These are phyloP conservation scores for Podospora appendiculata DNA, from an alignment of 495 filamentous ascomycete species.

Conservation along the genomic window DNA sequence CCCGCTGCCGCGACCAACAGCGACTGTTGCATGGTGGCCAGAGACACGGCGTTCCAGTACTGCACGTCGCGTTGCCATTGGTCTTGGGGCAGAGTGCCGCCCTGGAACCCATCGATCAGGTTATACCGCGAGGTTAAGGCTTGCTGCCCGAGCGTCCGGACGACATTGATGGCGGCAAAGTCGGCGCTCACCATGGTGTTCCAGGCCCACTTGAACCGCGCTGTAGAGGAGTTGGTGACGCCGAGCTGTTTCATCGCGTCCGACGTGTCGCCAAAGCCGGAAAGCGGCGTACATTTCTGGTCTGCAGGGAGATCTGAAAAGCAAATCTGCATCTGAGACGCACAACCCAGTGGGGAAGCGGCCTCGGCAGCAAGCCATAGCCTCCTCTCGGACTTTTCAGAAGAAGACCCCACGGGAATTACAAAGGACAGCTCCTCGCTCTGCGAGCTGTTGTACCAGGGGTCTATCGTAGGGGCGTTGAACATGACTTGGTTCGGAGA, in stretches of 20 bases:
- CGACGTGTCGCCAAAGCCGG: neutral
- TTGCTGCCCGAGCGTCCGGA: neutral
- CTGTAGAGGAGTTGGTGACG: neutral
- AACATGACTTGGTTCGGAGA: neutral
- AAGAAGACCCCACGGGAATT: neutral
- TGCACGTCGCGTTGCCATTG: conserved; percentile 4
- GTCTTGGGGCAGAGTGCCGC: neutral
- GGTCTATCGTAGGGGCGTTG: neutral
- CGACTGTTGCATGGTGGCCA: neutral
- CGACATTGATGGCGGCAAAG: neutral
- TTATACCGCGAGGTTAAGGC: neutral
- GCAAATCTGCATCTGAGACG: conserved; percentile 2
- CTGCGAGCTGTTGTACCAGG: conserved; percentile 1
- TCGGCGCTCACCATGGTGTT: neutral
- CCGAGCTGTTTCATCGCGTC: neutral
- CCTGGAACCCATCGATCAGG: neutral
- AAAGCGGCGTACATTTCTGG: neutral
- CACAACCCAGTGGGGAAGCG: neutral
- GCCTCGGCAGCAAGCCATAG: neutral
- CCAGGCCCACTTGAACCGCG: neutral
- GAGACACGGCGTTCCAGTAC: neutral
- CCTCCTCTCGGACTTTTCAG: neutral
- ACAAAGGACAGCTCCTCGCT: neutral
- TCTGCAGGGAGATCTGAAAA: neutral
- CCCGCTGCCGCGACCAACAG: neutral